Percentiles rank a stretch among this genome's conserved stretches.
Evolutionary conservation across 768 basidiomycete species (phyloP).

Genomic region (Lactarius sp.): DNA sequence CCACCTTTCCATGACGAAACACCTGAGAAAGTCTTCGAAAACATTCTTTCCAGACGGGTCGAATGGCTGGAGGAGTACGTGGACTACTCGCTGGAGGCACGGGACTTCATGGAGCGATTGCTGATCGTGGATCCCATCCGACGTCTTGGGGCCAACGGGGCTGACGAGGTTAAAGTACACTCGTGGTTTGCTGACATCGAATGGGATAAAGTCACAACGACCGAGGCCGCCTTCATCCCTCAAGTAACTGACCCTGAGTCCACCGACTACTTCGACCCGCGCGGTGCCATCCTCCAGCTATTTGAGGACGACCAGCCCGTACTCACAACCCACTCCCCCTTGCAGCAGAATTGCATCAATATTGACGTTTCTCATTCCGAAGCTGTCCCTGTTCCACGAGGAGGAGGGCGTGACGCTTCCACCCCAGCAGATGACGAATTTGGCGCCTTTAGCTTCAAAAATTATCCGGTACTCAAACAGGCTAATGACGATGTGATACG

Average conservation of each 20-base stretch:
- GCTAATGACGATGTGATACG: conserved; percentile 98
- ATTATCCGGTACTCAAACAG: conserved; percentile 91
- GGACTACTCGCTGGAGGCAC: conserved; percentile 78
- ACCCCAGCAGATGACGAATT: conserved; percentile 83
- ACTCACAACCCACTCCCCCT: conserved; percentile 45
- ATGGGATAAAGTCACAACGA: conserved; percentile 86
- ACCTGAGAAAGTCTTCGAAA: conserved; percentile 96
- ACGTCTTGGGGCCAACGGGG: conserved; percentile 82
- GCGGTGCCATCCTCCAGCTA: conserved; percentile 84
- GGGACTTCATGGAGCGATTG: conserved; percentile 85
- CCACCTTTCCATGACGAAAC: conserved; percentile 98
- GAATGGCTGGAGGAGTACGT: conserved; percentile 96
- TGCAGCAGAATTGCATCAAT: conserved; percentile 41
- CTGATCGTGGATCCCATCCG: conserved; percentile 73
- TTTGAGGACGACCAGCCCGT: conserved; percentile 84
- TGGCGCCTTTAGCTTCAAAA: conserved; percentile 98
- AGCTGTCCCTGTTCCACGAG: conserved; percentile 24
- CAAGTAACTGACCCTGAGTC: conserved; percentile 94
- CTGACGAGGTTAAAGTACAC: conserved; percentile 89
- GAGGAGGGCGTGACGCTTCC: conserved; percentile 32
- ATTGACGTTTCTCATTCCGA: conserved; percentile 28
- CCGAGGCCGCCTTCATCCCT: conserved; percentile 93
- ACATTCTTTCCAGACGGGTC: conserved; percentile 89
- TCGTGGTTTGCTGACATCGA: conserved; percentile 88
- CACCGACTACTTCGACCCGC: conserved; percentile 98